phyloP scores from a whole-genome alignment of 306 rosid genomes.

The Echinosophora koreensis region DNA sequence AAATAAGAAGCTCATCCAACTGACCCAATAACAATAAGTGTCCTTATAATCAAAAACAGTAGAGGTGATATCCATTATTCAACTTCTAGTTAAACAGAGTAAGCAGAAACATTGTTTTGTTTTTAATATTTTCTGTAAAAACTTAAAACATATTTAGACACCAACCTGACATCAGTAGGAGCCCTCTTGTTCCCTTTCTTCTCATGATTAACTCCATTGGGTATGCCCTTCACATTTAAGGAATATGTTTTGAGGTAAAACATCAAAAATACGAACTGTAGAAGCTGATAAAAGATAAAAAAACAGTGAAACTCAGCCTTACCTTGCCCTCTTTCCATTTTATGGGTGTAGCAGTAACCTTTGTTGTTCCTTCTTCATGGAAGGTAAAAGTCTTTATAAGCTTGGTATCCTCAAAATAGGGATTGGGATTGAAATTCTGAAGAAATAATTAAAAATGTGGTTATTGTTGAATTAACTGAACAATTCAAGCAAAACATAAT shows the following conservation, averaged over 20 bases:
- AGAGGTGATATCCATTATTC: constrained; percentile 5
- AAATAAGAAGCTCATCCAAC: background rate
- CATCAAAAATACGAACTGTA: background rate
- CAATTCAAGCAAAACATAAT: constrained; percentile 4
- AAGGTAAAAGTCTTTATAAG: constrained; percentile 84
- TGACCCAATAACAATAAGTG: background rate
- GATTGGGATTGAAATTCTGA: constrained; percentile 86
- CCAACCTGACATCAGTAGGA: constrained; percentile 77
- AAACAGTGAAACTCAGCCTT: constrained; percentile 23
- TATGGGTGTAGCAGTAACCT: constrained; percentile 81
- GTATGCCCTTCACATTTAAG: constrained; percentile 62
- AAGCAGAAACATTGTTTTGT: background rate
- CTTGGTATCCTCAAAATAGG: constrained; percentile 87
- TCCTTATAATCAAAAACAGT: background rate
- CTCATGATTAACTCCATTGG: constrained; percentile 80
- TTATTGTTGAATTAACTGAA: constrained; percentile 1
- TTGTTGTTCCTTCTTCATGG: constrained; percentile 90
- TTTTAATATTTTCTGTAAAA: constrained; percentile 5
- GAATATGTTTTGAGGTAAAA: background rate
- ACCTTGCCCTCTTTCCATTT: constrained; percentile 97
- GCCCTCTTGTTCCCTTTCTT: constrained; percentile 92
- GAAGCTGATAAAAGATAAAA: background rate
- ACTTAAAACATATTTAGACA: constrained; percentile 7
- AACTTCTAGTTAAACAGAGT: background rate
- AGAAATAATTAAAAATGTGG: constrained; percentile 10